Evolutionary conservation across 345 rosid species (phyloP), one percentile per base, ranked within the genome.

Genomic region (Lepidium africanum): DNA sequence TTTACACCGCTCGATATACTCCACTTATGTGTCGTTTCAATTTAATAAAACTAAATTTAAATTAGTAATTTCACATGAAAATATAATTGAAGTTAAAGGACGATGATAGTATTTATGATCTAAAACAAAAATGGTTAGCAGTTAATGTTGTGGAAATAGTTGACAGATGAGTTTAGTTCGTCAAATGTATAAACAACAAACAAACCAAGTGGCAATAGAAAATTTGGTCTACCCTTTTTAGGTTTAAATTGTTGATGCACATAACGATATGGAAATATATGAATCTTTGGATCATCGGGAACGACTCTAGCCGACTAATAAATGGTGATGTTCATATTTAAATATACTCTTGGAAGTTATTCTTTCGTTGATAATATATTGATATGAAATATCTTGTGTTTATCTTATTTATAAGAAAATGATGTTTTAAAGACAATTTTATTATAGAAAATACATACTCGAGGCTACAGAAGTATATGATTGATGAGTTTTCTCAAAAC

Each of bases 261-360:
- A 15, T 51, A 39, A 25, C 21, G 41, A 27, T 15, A 43, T 16
- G 55, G 55, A 17, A 30, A 30, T 30, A 30, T 30, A 43, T 16
- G 43, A 37, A 17, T n/a, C 55, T 45, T 55, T 38, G 56, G 16
- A 38, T 41, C 37, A 25, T 63, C 37, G 21, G 42, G 12, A 63
- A 37, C 51, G 51, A 73, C 46, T 58, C 12, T 33, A 58, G 54
- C 72, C 67, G 77, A 33, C 72, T 51, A 65, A 65, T 73, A 65
- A 73, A 65, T 73, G 70, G 64, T 63, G 50, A 37, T 54, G 33
- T 30, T 30, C 2, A 30, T 30, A 30, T 45, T 10, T 15, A 27
- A 23, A 9, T 52, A 7, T 61, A 19, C 51, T 60, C 15, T 10
- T 54, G 14, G 47, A 30, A 19, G 17, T 10, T 13, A 49, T n/a